These are phyloP conservation scores for Mycena filopes DNA, from an alignment of 768 basidiomycete species.

Conservation along the genomic window DNA sequence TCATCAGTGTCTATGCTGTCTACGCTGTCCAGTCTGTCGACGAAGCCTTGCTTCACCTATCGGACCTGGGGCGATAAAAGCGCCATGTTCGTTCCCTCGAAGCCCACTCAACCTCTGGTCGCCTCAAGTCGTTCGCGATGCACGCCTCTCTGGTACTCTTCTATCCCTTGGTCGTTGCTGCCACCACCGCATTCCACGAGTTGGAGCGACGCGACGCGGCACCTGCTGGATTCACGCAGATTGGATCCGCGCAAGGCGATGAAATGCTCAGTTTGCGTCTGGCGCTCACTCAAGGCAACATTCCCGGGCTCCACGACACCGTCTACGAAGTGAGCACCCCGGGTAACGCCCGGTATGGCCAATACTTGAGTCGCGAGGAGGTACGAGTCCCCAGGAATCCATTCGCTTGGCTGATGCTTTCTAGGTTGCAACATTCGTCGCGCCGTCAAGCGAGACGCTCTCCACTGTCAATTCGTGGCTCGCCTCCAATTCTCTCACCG, in stretches of 20 bases:
- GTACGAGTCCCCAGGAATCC: background rate
- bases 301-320: background rate
- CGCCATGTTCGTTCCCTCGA: no score
- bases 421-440: background rate
- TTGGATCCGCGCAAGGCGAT: background rate
- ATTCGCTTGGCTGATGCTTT: background rate
- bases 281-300: background rate
- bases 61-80: no score
- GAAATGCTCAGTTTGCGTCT: slow-evolving; percentile 2
- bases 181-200: background rate
- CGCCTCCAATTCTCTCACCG: background rate
- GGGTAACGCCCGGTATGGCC: slow-evolving; percentile 3
- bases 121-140: no score
- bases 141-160: no score
- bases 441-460: background rate
- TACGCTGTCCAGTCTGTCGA: no score
- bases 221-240: background rate
- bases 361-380: slow-evolving; percentile 9
- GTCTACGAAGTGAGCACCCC: slow-evolving; percentile 11
- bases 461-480: slow-evolving; percentile 1
- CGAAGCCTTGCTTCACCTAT: no score
- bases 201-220: background rate
- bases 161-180: background rate
- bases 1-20: no score
- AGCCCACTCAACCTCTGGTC: no score